phyloP scores from a whole-genome alignment of 2,329 filamentous ascomycete species.

The Polytolypa hystricis region DNA sequence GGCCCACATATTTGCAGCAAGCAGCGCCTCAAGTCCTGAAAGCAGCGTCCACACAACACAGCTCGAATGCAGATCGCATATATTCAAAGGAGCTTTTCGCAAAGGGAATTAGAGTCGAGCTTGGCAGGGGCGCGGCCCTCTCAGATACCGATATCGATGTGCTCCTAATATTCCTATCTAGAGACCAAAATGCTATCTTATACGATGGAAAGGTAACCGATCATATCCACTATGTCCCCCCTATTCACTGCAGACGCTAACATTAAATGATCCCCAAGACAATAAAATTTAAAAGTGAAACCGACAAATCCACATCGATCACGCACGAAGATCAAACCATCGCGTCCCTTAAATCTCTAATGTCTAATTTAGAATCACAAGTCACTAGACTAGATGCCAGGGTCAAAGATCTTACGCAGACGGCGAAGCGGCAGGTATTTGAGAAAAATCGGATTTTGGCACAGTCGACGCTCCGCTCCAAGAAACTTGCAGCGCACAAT shows the following conservation, averaged over 20 bases:
- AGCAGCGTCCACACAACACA: slow-evolving; percentile 31
- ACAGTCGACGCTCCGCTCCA: slow-evolving; percentile 66
- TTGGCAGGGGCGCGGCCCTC: slow-evolving; percentile 41
- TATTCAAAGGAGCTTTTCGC: slow-evolving; percentile 57
- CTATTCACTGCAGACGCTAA: slow-evolving; percentile 39
- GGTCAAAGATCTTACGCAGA: slow-evolving; percentile 37
- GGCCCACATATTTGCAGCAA: slow-evolving; percentile 23
- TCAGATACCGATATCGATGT: slow-evolving; percentile 57
- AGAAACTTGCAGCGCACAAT: slow-evolving; percentile 67
- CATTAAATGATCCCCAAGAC: slow-evolving; percentile 41
- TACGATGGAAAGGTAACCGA: slow-evolving; percentile 36
- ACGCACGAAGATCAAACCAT: slow-evolving; percentile 71
- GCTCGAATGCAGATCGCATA: slow-evolving; percentile 51
- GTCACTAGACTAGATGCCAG: slow-evolving; percentile 52
- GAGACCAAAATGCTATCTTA: slow-evolving; percentile 49
- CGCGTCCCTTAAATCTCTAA: slow-evolving; percentile 65
- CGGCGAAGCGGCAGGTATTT: slow-evolving; percentile 59
- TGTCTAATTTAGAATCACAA: slow-evolving; percentile 54
- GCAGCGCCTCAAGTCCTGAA: slow-evolving; percentile 46
- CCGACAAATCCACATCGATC: slow-evolving; percentile 43
- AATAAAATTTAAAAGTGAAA: slow-evolving; percentile 58
- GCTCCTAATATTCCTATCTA: slow-evolving; percentile 56
- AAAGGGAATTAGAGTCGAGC: slow-evolving; percentile 43
- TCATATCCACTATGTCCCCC: slow-evolving; percentile 9
- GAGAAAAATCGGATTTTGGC: slow-evolving; percentile 66